These are phyloP conservation scores for Pleodorina starrii DNA, from an alignment of 139 green algal species.

Conservation along the genomic window DNA sequence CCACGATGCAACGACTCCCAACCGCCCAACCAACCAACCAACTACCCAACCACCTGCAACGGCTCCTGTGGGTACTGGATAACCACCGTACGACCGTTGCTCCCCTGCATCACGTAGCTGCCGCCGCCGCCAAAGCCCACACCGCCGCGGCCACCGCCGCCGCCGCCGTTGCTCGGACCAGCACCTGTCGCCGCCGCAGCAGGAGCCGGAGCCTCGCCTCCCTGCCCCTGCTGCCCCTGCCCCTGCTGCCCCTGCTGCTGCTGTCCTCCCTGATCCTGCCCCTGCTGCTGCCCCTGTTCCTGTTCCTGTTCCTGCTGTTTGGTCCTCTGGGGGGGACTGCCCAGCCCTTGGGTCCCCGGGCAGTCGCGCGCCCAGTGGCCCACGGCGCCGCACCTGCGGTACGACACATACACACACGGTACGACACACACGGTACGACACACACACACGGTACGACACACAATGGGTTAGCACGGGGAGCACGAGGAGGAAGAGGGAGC, in stretches of 20 bases:
- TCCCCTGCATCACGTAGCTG: background rate
- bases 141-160: background rate
- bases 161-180: background rate
- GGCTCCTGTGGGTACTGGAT: constrained; percentile 12
- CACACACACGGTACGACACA: no score
- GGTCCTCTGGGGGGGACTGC: background rate
- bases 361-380: constrained; percentile 73
- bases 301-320: background rate
- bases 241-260: background rate
- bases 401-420: no score
- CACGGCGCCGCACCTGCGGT: constrained; percentile 49
- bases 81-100: background rate
- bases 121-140: constrained; percentile 26
- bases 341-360: constrained; percentile 49
- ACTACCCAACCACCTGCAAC: constrained; percentile 18
- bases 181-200: background rate
- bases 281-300: no score
- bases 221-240: background rate
- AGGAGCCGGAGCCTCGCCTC: background rate
- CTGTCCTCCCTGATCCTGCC: background rate
- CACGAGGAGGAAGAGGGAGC: no score
- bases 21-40: background rate
- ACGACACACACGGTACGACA: no score
- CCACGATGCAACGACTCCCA: no score
- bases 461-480: no score